Conservation (phyloP, 208 protist species). For the Crithidia thermophila region DNA sequence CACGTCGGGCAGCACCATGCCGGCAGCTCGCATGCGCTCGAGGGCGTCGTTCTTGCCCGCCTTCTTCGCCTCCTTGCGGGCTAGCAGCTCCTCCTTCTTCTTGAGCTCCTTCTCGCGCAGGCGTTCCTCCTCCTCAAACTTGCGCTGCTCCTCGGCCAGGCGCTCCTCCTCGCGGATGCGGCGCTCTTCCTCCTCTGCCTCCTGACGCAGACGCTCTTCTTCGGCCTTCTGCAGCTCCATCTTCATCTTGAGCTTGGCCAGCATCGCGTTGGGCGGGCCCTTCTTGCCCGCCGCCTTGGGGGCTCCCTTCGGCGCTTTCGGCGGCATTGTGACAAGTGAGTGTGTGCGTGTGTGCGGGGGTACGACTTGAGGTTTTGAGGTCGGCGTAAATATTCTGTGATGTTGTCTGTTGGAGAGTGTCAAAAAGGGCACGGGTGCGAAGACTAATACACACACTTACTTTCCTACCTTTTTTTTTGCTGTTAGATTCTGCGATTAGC, state of each 20-base stretch:
- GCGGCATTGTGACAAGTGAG: conserved; percentile 60
- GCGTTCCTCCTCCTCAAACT: conserved; percentile 84
- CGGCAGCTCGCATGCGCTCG: conserved; percentile 77
- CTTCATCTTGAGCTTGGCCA: conserved; percentile 92
- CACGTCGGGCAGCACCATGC: conserved; percentile 87
- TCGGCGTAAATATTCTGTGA: background rate
- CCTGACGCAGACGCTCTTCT: conserved; percentile 71
- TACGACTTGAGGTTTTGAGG: background rate
- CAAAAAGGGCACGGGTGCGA: no score
- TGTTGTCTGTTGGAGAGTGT: background rate
- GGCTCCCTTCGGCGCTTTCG: conserved; percentile 74
- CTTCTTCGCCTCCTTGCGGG: conserved; percentile 64
- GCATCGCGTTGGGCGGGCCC: conserved; percentile 72
- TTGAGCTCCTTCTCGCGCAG: conserved; percentile 70
- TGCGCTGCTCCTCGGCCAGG: conserved; percentile 83
- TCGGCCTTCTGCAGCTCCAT: conserved; percentile 90
- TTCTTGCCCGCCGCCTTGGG: conserved; percentile 82
- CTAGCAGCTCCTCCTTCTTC: conserved; percentile 79
- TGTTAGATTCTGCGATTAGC: no score
- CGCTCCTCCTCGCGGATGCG: conserved; percentile 81
- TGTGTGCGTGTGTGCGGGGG: background rate
- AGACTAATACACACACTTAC: no score
- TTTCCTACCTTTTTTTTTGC: no score
- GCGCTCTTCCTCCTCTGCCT: conserved; percentile 84
- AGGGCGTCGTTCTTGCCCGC: conserved; percentile 55